Percentiles rank a stretch among this genome's conserved stretches.
Conservation (phyloP, 73 alveolate species). For the Urostyla sp. region DNA sequence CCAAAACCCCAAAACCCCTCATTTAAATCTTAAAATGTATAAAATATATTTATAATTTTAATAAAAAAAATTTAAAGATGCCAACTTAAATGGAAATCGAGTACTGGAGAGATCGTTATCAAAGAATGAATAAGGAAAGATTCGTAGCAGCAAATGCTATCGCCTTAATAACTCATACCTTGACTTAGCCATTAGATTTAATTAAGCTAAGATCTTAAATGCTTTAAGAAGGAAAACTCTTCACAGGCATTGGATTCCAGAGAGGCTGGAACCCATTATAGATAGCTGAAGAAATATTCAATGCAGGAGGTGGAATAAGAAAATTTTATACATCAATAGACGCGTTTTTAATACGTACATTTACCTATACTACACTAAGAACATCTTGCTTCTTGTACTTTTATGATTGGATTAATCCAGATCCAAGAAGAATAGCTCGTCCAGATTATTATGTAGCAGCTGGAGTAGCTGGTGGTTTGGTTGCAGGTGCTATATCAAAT, state of each 20-base stretch:
- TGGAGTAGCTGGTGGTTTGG: constrained; percentile 65
- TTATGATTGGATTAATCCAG: constrained; percentile 64
- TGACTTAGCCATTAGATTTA: constrained; percentile 70
- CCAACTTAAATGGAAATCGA: constrained; percentile 65
- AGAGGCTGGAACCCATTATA: constrained; percentile 68
- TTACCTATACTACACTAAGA: constrained; percentile 70
- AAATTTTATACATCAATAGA: constrained; percentile 57
- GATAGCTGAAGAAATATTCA: constrained; percentile 41
- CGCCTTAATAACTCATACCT: constrained; percentile 70
- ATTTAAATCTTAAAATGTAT: too few species aligned
- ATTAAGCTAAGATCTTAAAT: constrained; percentile 66
- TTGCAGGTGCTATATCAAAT: constrained; percentile 68
- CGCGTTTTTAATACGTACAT: constrained; percentile 62
- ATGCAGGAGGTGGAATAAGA: constrained; percentile 57
- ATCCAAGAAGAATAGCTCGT: constrained; percentile 72
- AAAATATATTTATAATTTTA: background rate
- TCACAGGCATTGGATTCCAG: constrained; percentile 59
- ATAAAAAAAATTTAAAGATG: constrained; percentile 18
- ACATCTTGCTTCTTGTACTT: constrained; percentile 57
- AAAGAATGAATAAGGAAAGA: constrained; percentile 62
- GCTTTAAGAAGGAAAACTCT: constrained; percentile 70
- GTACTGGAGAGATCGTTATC: constrained; percentile 60
- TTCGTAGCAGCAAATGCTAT: constrained; percentile 64
- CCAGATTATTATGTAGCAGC: constrained; percentile 58
- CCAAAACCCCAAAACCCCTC: constrained; percentile 5